Evolutionary conservation across 179 eudicot genomes (phyloP), one percentile per base, ranked within the genome.

Genomic region (Monotropa hypopitys): DNA sequence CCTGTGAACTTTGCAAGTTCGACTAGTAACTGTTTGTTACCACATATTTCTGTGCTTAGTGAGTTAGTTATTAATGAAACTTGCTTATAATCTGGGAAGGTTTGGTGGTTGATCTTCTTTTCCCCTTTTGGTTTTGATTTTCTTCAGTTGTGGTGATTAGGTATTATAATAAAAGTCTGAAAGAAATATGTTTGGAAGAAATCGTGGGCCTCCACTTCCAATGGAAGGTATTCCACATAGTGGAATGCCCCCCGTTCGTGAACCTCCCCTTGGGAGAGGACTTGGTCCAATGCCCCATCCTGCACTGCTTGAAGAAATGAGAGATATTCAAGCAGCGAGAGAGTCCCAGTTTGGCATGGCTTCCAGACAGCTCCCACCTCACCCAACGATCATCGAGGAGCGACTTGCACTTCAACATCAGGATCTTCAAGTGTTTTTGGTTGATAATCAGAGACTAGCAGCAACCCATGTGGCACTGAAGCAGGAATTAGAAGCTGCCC

Each of bases 391-490:
- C 63, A 81, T 94, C 2, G 94, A 94, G 88, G 97, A 94, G 72
- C 92, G 84, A 53, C 88, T 94, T 42, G 90, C 87, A 5, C 87
- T 82, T 72, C 98, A 94, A 74, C 89, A 88, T 79, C 90, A 90
- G 72, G 98, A 94, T 63, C 89, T 92, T 68, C 97, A 94, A 76
- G 92, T 80, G 9, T 78, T 94, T 65, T 81, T 94, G 62, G 86
- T 81, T 54, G 97, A 92, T 81, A 94, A 94, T 78, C 98, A 94
- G 80, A 82, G 94, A 51, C 84, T 90, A 70, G 94, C 98, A 42
- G 96, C 93, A 0, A 92, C 97, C 21, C 98, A 94, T 82, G 98
- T 94, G 76, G 97, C 98, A 12, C 88, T 94, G 78, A 94, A 86
- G 82, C 97, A 92, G 85, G 98, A 94, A 76, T 43, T 94, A 54